A percentile compares a stretch with the other conserved stretches of the same genome.
These are phyloP conservation scores for Fraxinus sp. DNA, from an alignment of 305 asterid species.

Conservation along the genomic window DNA sequence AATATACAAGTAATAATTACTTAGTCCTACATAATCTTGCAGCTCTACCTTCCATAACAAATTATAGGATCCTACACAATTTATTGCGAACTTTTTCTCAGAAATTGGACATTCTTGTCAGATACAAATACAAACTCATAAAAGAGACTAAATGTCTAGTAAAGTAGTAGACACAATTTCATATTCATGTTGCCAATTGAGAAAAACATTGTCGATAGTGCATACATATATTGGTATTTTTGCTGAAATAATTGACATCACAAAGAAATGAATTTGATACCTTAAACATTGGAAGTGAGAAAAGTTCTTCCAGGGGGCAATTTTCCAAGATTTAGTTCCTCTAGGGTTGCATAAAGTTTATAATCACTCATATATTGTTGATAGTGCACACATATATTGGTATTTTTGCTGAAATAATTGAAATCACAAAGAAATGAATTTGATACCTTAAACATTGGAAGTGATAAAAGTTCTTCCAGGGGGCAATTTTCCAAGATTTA, in stretches of 20 bases:
- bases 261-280: constrained; percentile 30
- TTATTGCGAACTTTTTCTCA: neutral
- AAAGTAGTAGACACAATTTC: neutral
- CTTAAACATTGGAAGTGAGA: constrained; percentile 92
- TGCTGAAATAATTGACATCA: neutral
- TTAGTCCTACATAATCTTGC: neutral
- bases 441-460: too few species aligned
- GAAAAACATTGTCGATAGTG: neutral
- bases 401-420: too few species aligned
- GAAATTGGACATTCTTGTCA: neutral
- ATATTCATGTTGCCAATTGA: neutral
- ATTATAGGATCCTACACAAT: neutral
- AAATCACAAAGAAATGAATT: too few species aligned
- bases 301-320: constrained; percentile 82
- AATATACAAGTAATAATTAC: neutral
- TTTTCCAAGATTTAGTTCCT: constrained; percentile 65
- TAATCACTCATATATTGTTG: constrained; percentile 31
- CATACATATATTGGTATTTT: neutral
- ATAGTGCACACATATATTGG: too few species aligned
- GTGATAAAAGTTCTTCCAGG: too few species aligned
- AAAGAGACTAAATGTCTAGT: neutral
- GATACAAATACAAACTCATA: neutral
- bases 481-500: constrained; percentile 68
- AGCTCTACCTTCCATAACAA: neutral
- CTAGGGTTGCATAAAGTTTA: constrained; percentile 59